Percentiles rank a stretch among this genome's conserved stretches.
phyloP scores from a whole-genome alignment of 2,329 filamentous ascomycete genomes.

The Pseudogymnoascus sp. region DNA sequence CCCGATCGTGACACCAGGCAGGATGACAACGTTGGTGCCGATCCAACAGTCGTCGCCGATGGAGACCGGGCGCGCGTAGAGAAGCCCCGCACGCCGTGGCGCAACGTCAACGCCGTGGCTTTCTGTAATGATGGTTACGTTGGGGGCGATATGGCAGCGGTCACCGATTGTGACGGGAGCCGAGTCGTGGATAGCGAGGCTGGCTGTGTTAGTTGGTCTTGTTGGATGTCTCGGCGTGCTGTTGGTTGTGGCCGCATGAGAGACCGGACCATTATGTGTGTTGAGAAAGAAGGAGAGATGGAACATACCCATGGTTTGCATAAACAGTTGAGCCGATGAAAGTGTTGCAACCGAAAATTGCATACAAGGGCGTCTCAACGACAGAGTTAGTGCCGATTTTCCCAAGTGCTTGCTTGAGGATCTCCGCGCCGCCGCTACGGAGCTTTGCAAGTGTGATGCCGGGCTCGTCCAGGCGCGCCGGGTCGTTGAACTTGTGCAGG shows the following conservation, averaged over 20 bases:
- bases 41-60: slow-evolving; percentile 51
- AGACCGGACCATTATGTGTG: not conserved
- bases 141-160: slow-evolving; percentile 50
- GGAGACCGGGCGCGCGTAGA: slow-evolving; percentile 36
- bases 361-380: slow-evolving; percentile 19
- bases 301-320: slow-evolving; percentile 20
- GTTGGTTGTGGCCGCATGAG: not conserved
- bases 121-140: slow-evolving; percentile 61
- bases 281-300: not conserved
- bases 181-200: slow-evolving; percentile 20
- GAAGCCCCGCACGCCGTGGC: slow-evolving; percentile 44
- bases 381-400: slow-evolving; percentile 16
- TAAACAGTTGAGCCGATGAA: slow-evolving; percentile 17
- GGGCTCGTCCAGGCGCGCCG: slow-evolving; percentile 11
- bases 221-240: not conserved
- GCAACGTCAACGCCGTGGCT: slow-evolving; percentile 61
- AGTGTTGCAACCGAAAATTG: slow-evolving; percentile 21
- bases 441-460: slow-evolving; percentile 17
- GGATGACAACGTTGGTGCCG: slow-evolving; percentile 40
- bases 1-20: slow-evolving; percentile 46
- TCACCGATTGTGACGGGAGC: slow-evolving; percentile 39
- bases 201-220: slow-evolving; percentile 11
- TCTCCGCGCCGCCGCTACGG: slow-evolving; percentile 13
- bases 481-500: slow-evolving; percentile 19
- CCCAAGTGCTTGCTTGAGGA: slow-evolving; percentile 16